Conservation (phyloP, 768 basidiomycete species). For the Tulasnella sp. region DNA sequence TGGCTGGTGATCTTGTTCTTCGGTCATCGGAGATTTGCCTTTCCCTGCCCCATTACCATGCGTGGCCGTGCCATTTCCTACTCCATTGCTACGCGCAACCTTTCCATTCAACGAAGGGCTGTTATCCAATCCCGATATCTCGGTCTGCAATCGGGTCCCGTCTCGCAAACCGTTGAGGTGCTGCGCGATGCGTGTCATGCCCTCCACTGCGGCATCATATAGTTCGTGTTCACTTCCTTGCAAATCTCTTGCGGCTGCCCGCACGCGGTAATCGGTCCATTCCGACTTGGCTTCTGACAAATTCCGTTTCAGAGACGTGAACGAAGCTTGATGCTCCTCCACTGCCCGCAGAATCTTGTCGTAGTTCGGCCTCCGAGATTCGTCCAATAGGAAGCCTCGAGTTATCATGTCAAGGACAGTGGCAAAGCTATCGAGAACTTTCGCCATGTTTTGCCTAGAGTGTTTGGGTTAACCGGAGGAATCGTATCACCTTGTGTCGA, state of each 20-base stretch:
- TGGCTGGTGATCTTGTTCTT: neutral
- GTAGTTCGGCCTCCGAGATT: slow-evolving; percentile 57
- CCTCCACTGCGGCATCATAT: slow-evolving; percentile 83
- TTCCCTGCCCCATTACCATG: neutral
- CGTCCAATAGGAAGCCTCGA: slow-evolving; percentile 73
- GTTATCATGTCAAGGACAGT: slow-evolving; percentile 82
- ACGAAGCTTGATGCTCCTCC: slow-evolving; percentile 80
- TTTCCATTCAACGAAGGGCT: neutral
- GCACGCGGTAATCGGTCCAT: slow-evolving; percentile 49
- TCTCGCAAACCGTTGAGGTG: slow-evolving; percentile 87
- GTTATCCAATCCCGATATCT: slow-evolving; percentile 56
- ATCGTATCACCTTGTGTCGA: neutral
- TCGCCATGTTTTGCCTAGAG: slow-evolving; percentile 62
- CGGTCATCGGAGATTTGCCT: slow-evolving; percentile 2
- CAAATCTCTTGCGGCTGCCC: slow-evolving; percentile 19
- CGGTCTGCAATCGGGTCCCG: slow-evolving; percentile 78
- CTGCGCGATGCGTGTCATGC: slow-evolving; percentile 85
- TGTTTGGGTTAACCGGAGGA: no score
- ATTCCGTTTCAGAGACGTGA: slow-evolving; percentile 83
- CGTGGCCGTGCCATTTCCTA: neutral
- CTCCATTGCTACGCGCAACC: neutral
- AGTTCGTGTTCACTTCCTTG: slow-evolving; percentile 48
- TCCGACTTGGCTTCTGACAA: slow-evolving; percentile 86
- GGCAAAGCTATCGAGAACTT: slow-evolving; percentile 81
- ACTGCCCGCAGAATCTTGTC: slow-evolving; percentile 74